phyloP scores from a whole-genome alignment of 2,329 filamentous ascomycete species.

The Paradendryphiella salina region DNA sequence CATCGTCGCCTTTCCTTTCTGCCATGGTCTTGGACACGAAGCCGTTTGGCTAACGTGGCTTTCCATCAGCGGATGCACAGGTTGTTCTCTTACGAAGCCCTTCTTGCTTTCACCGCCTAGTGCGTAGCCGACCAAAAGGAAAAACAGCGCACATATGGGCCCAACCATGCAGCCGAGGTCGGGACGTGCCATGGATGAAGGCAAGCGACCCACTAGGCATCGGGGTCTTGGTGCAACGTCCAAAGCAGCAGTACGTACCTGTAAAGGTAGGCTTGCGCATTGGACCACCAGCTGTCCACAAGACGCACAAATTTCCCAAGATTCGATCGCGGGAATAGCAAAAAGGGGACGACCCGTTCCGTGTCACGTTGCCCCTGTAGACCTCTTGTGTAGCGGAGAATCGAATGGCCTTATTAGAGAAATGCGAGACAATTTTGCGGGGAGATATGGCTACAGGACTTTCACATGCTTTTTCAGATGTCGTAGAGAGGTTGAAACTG shows the following conservation, averaged over 20 bases:
- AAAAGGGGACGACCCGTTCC: neutral
- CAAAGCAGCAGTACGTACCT: neutral
- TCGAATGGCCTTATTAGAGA: neutral
- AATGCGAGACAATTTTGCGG: neutral
- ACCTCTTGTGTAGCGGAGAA: neutral
- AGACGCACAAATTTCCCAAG: slow-evolving; percentile 1
- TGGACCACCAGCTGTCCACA: neutral
- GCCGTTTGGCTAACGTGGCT: no score
- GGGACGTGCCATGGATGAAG: neutral
- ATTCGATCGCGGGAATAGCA: neutral
- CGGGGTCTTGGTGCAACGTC: neutral
- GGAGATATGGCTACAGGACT: neutral
- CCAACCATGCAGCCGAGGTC: neutral
- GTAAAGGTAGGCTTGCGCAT: neutral
- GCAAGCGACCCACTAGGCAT: neutral
- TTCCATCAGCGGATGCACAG: no score
- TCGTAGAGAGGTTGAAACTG: neutral
- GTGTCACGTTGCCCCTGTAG: neutral
- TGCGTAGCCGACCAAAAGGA: neutral
- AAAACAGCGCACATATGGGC: neutral
- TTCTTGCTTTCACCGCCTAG: neutral
- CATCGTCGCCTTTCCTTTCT: neutral
- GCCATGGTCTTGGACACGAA: neutral
- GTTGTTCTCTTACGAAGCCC: neutral
- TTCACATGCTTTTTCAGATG: neutral